Evolutionary conservation across 2,329 filamentous ascomycete genomes (phyloP), one percentile per base, ranked within the genome.

Genomic region (Fusarium sp.): DNA sequence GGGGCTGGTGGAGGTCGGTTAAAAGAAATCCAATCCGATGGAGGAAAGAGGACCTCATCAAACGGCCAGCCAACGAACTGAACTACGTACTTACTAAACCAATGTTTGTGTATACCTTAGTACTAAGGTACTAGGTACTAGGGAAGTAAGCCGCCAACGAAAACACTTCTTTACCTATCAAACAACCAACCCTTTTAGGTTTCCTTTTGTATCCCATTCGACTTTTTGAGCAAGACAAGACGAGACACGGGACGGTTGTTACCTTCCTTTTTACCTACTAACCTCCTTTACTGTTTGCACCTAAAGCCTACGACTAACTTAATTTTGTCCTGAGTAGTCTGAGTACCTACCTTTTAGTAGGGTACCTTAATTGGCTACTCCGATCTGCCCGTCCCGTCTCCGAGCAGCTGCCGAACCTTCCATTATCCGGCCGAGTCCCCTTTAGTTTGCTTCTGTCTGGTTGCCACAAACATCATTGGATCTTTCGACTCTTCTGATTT

Each of bases 361-460:
- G n/a, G 39, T 32, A 32, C 38, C 39, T 38, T 47, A 39, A 17
- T 44, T 39, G 34, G 56, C 47, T 57, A 54, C 51, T 41, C 41
- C 50, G 38, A 56, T 65, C 63, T 56, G 32, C 28, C 42, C 47
- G 41, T 41, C 55, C 57, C 45, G 50, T 60, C 60, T 64, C 62
- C 72, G 68, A 74, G 66, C 54, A 63, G 57, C 61, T 62, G 52
- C 61, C 70, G 71, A 74, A 72, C 48, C 59, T 62, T 72, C 60
- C 59, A 75, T 66, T 47, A 68, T 75, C 72, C 72, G 72, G 72
- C 72, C 72, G 68, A 75, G 72, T 69, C 72, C 67, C 66, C 61
- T 74, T 74, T 70, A 62, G 71, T 57, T 72, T 74, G 72, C 71
- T 72, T 59, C 44, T 56, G 55, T 26, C 32, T 32, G 34, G 48